Conservation (phyloP, 1,284 basidiomycete genomes). For the Austroboletus novae-zelandiae region DNA sequence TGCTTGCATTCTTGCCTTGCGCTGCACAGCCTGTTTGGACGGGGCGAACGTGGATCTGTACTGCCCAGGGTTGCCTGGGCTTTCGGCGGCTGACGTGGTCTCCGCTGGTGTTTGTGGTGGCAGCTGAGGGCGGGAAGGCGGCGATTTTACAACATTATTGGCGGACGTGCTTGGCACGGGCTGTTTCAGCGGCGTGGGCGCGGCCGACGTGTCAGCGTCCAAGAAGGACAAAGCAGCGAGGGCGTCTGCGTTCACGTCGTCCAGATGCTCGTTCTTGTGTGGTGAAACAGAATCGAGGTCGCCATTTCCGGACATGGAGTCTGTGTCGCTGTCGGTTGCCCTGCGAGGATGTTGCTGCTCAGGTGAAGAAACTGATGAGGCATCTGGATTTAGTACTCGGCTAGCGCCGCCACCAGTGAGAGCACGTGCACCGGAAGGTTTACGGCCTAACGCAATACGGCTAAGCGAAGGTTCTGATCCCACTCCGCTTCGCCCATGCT, state of each 20-base stretch:
- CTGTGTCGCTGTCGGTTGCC: slow-evolving; percentile 27
- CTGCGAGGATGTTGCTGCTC: slow-evolving; percentile 30
- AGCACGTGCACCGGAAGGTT: slow-evolving; percentile 86
- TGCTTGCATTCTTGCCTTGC: slow-evolving; percentile 79
- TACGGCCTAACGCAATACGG: slow-evolving; percentile 55
- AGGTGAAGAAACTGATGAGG: slow-evolving; percentile 28
- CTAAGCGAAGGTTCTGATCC: slow-evolving; percentile 22
- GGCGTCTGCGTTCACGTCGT: slow-evolving; percentile 63
- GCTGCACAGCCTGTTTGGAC: slow-evolving; percentile 75
- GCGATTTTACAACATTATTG: slow-evolving; percentile 18
- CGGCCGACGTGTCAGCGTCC: slow-evolving; percentile 39
- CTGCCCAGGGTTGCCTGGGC: slow-evolving; percentile 32
- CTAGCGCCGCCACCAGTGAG: slow-evolving; percentile 40
- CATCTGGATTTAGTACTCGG: slow-evolving; percentile 35
- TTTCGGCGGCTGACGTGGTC: slow-evolving; percentile 9
- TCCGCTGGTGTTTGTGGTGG: slow-evolving; percentile 19
- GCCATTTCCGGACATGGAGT: slow-evolving; percentile 28
- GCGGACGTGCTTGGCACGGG: slow-evolving; percentile 9
- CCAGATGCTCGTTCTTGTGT: slow-evolving; percentile 26
- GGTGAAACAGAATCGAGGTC: slow-evolving; percentile 7
- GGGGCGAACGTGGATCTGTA: slow-evolving; percentile 83
- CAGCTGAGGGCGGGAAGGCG: slow-evolving; percentile 25
- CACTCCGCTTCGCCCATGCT: slow-evolving; percentile 36
- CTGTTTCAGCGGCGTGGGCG: slow-evolving; percentile 19
- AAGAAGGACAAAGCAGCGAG: slow-evolving; percentile 76